phyloP scores from a whole-genome alignment of 495 filamentous ascomycete genomes.

The Stereocaulon alpinum region DNA sequence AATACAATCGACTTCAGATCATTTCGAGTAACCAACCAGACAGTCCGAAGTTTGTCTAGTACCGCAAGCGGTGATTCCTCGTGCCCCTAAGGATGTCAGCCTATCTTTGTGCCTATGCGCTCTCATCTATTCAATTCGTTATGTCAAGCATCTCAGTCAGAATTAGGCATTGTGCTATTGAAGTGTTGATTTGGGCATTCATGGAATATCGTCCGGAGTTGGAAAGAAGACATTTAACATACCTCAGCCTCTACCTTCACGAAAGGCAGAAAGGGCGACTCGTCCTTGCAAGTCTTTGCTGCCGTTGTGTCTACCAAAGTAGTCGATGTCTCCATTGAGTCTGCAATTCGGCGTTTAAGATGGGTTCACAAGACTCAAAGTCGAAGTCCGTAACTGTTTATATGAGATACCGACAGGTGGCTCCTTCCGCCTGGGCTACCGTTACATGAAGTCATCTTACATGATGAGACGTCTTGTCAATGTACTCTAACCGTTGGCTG shows the following conservation, averaged over 20 bases:
- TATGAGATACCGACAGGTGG: not conserved
- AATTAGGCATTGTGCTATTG: too few relatives aligned
- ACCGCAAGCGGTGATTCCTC: not conserved
- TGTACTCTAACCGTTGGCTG: not conserved
- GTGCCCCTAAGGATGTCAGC: not conserved
- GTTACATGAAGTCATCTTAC: not conserved
- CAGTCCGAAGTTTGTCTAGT: conserved; percentile 16
- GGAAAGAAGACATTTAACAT: not conserved
- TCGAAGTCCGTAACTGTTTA: not conserved
- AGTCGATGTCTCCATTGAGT: not conserved
- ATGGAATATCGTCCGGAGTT: too few relatives aligned
- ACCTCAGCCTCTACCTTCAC: conserved; percentile 1
- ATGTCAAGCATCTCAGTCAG: not conserved
- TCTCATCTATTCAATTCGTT: not conserved
- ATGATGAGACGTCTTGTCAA: not conserved
- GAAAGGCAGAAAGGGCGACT: not conserved
- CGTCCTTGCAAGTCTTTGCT: not conserved
- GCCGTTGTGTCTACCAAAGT: not conserved
- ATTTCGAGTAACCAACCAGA: conserved; percentile 33
- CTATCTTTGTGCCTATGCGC: not conserved
- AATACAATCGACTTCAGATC: conserved; percentile 34
- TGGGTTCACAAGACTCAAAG: not conserved
- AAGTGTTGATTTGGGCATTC: too few relatives aligned
- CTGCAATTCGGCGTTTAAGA: not conserved
- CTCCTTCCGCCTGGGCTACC: not conserved